A percentile compares a stretch with the other conserved stretches of the same genome.
Conservation (phyloP, 129 eudicot genomes). For the Saussurea involucrata region DNA sequence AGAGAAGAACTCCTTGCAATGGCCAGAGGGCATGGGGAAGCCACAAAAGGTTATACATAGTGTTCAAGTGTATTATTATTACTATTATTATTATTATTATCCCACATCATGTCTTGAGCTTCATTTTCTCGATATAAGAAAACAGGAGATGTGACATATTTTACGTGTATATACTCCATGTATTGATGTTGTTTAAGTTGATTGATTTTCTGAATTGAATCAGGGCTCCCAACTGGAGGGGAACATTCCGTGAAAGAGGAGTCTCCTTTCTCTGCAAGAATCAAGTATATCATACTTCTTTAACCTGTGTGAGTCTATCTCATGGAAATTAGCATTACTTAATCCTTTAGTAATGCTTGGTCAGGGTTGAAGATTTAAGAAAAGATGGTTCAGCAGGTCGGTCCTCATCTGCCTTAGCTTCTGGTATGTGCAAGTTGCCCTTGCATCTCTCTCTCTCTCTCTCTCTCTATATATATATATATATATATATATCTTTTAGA, state of each 20-base stretch:
- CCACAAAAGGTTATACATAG: conserved; percentile 48
- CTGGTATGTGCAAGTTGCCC: conserved; percentile 31
- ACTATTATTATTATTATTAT: not conserved
- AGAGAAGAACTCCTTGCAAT: conserved; percentile 97
- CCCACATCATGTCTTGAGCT: not conserved
- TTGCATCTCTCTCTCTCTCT: conserved; percentile 13
- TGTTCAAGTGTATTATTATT: not conserved
- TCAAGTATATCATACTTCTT: conserved; percentile 46
- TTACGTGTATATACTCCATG: not conserved
- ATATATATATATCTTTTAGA: too few species aligned
- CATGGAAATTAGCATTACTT: conserved; percentile 7
- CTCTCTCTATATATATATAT: not conserved
- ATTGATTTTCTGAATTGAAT: conserved; percentile 13
- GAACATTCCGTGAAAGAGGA: conserved; percentile 69
- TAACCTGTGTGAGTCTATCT: conserved; percentile 3
- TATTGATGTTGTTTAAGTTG: not conserved
- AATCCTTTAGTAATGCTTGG: conserved; percentile 18
- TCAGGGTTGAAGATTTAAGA: conserved; percentile 75
- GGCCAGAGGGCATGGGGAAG: conserved; percentile 78
- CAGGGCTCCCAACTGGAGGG: conserved; percentile 48
- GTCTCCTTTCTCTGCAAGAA: conserved; percentile 51
- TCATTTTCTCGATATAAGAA: not conserved
- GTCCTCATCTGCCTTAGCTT: conserved; percentile 48
- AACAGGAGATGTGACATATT: not conserved
- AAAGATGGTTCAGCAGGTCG: conserved; percentile 54